Percentiles rank a stretch among this genome's conserved stretches.
phyloP scores from a whole-genome alignment of 179 eudicot species.

The Beta corolliflora region DNA sequence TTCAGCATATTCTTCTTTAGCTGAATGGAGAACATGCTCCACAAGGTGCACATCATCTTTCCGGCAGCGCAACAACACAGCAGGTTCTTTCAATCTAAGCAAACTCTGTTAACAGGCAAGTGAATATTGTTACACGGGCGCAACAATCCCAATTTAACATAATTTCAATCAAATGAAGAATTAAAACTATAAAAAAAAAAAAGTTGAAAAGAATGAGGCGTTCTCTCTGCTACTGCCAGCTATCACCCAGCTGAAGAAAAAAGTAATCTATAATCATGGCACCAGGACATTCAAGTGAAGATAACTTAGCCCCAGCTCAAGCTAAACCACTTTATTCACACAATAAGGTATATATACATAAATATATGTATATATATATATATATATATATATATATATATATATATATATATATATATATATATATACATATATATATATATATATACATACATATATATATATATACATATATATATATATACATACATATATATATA shows the following conservation, averaged over 20 bases:
- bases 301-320: not conserved
- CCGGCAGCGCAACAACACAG: conserved; percentile 83
- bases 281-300: not conserved
- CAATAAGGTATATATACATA: too few species aligned
- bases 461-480: too few species aligned
- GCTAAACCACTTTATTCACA: not conserved
- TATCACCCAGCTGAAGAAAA: not conserved
- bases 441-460: too few species aligned
- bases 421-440: too few species aligned
- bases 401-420: too few species aligned
- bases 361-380: too few species aligned
- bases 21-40: conserved; percentile 56
- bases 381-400: too few species aligned
- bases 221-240: too few species aligned
- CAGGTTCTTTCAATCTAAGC: conserved; percentile 90
- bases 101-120: conserved; percentile 54
- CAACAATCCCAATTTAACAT: not conserved
- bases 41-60: conserved; percentile 54
- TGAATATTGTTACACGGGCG: not conserved
- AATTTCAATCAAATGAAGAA: too few species aligned
- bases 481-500: too few species aligned
- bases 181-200: not conserved
- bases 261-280: not conserved
- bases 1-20: conserved; percentile 69
- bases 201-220: too few species aligned